Evolutionary conservation across 1,284 basidiomycete genomes (phyloP), one percentile per base, ranked within the genome.

Genomic region (Naganishia liquefaciens): DNA sequence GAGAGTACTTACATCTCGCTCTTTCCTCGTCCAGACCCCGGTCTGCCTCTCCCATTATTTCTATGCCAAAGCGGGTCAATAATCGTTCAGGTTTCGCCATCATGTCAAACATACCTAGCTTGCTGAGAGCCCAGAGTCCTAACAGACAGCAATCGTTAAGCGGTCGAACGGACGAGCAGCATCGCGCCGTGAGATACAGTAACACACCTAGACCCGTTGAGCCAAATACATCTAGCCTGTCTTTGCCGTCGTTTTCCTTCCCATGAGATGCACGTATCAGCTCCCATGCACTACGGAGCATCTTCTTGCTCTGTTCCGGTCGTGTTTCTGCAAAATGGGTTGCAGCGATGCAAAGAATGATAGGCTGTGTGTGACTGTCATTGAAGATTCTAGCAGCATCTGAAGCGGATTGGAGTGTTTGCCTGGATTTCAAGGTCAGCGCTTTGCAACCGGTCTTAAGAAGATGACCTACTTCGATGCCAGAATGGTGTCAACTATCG

Each of bases 271-370:
- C 43, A 15, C 49, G 49, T 33, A 60, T 60, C 25, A 66, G 17
- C 23, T 61, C 53, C 39, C 58, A 39, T 9, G 53, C 58, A 42
- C 60, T 66, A 7, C 52, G 50, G 17, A 66, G 44, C 64, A 66
- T 66, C 23, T 52, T 51, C 43, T 53, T 33, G 28, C 58, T 52
- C 25, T 60, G 47, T 19, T 54, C 58, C 10, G 51, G 51, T 25
- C 53, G 60, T 21, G 64, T 66, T 30, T 66, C 64, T 13, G 51
- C 40, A 40, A 61, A 66, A 23, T 66, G 64, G 0, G 52, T 62
- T 15, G 60, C 60, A 17, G 64, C 64, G n/a, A 66, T 49, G 21
- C 50, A 60, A 30, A 66, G 64, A 25, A 54, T 55, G 33, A 66
- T 50, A 19, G 58, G 50, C 37, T 60, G 50, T 6, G 52, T 37